Evolutionary conservation across 352 stramenopile genomes (phyloP).

Genomic region (Phytopythium montanum): DNA sequence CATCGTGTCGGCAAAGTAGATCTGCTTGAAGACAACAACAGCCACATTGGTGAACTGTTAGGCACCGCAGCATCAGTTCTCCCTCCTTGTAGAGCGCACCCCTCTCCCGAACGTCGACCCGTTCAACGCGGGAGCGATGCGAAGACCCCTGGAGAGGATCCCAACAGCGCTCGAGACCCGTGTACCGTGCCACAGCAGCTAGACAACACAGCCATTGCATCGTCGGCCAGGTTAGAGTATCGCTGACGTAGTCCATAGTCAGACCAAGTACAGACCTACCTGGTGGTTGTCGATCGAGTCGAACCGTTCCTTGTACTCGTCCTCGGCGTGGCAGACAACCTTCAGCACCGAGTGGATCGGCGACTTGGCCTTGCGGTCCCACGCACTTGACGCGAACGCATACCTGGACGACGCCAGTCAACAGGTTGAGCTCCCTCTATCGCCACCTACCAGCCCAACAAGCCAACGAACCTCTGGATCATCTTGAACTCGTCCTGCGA

Average conservation of each 20-base stretch:
- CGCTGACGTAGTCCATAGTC: neutral
- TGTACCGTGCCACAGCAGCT: slow-evolving; percentile 62
- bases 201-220: neutral
- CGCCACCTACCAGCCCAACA: neutral
- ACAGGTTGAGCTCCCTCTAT: neutral
- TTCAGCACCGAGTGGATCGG: slow-evolving; percentile 50
- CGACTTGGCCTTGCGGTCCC: slow-evolving; percentile 9
- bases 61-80: neutral
- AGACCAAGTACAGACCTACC: slow-evolving; percentile 25
- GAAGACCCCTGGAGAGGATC: slow-evolving; percentile 64
- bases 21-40: slow-evolving; percentile 9
- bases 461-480: slow-evolving; percentile 35
- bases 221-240: neutral
- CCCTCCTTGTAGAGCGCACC: slow-evolving; percentile 14
- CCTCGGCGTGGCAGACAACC: slow-evolving; percentile 38
- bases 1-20: slow-evolving; percentile 70
- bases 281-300: slow-evolving; percentile 50
- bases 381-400: slow-evolving; percentile 43
- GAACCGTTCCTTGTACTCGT: slow-evolving; percentile 32
- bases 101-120: slow-evolving; percentile 76
- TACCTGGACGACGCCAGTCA: slow-evolving; percentile 21
- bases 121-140: slow-evolving; percentile 67
- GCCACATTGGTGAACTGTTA: neutral
- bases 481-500: slow-evolving; percentile 40
- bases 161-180: slow-evolving; percentile 57